Evolutionary conservation across 148 eudicot species (phyloP).

Genomic region (Polygonum maritimum): DNA sequence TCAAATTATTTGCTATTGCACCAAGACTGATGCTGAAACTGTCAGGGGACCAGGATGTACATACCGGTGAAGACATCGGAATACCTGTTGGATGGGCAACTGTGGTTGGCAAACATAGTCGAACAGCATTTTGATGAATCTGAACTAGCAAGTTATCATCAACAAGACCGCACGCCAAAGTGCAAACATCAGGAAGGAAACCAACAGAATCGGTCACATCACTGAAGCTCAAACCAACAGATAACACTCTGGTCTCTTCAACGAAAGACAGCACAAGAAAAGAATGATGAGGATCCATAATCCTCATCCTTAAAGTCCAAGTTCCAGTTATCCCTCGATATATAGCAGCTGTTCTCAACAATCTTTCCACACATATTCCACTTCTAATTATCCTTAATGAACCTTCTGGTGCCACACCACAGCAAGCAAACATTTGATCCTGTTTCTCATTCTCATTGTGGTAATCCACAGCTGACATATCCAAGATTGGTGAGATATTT

Average conservation of each 20-base stretch:
- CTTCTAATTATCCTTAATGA: conserved; percentile 81
- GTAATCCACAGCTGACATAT: conserved; percentile 81
- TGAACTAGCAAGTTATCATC: conserved; percentile 70
- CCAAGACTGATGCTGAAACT: conserved; percentile 69
- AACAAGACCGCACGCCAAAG: conserved; percentile 87
- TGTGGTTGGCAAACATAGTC: conserved; percentile 62
- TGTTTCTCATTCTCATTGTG: conserved; percentile 88
- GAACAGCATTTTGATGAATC: conserved; percentile 65
- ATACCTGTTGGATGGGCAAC: conserved; percentile 53
- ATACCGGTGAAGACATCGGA: conserved; percentile 45
- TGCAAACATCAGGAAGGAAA: conserved; percentile 78
- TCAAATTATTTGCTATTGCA: conserved; percentile 62
- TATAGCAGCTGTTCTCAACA: conserved; percentile 77
- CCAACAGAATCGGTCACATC: conserved; percentile 93
- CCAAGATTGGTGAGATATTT: conserved; percentile 89
- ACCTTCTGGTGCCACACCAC: conserved; percentile 93
- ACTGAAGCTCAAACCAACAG: conserved; percentile 89
- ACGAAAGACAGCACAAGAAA: conserved; percentile 91
- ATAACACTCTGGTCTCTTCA: conserved; percentile 91
- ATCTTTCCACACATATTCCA: conserved; percentile 80
- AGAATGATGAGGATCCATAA: conserved; percentile 56
- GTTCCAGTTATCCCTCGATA: conserved; percentile 89
- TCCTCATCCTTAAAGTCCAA: conserved; percentile 75
- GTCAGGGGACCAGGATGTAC: conserved; percentile 70
- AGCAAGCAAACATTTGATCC: conserved; percentile 96